Evolutionary conservation across 148 eudicot genomes (phyloP).

Genomic region (Nyssa sinensis): DNA sequence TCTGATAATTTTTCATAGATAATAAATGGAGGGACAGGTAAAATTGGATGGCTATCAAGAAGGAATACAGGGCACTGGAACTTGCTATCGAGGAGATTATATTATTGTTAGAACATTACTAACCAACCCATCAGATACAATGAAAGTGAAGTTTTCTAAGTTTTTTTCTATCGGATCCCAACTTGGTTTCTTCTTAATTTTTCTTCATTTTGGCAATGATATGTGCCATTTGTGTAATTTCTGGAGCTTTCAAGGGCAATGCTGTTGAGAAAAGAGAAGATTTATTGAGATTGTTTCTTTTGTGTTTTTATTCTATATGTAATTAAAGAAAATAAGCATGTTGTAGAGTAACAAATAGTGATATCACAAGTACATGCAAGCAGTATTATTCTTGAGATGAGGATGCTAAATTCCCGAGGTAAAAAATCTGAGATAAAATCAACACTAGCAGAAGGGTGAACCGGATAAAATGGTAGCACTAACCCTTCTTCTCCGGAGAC

Average conservation of each 20-base stretch:
- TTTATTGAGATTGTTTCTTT: not conserved
- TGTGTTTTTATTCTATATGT: not conserved
- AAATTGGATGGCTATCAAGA: not conserved
- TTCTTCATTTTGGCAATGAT: not conserved
- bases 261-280: not conserved
- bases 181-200: not conserved
- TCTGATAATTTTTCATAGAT: not conserved
- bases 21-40: not conserved
- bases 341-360: too few relatives aligned
- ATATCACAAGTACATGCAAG: too few relatives aligned
- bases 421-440: too few relatives aligned
- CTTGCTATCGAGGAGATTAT: not conserved
- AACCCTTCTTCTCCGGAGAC: too few relatives aligned
- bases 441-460: too few relatives aligned
- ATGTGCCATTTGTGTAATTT: not conserved
- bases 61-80: not conserved
- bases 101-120: too few relatives aligned
- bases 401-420: too few relatives aligned
- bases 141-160: not conserved
- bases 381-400: too few relatives aligned
- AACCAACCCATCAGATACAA: not conserved
- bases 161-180: not conserved
- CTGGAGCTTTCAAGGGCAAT: not conserved
- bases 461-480: too few relatives aligned
- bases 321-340: too few relatives aligned